phyloP scores from a whole-genome alignment of 1,139 yeast genomes.

The Candida tropicalis region DNA sequence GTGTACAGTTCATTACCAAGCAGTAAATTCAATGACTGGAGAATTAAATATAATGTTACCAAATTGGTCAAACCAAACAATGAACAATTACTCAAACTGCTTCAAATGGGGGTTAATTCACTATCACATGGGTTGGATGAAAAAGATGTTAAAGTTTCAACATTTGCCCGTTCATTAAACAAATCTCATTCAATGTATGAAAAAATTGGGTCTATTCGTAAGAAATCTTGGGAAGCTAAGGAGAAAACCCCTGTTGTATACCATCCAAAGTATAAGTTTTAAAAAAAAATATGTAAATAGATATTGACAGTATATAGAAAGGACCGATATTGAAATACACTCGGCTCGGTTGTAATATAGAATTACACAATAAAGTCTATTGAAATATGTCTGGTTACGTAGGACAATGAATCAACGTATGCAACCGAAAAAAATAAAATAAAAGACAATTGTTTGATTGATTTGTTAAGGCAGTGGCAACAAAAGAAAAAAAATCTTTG shows the following conservation, averaged over 20 bases:
- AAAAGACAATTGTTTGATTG: too few species aligned
- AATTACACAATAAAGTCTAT: too few species aligned
- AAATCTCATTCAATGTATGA: constrained; percentile 9
- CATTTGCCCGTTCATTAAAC: neutral
- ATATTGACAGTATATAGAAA: too few species aligned
- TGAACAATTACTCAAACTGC: constrained; percentile 3
- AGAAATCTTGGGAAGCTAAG: constrained; percentile 9
- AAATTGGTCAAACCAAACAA: neutral
- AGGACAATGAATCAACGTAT: too few species aligned
- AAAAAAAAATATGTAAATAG: too few species aligned
- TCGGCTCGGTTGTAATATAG: too few species aligned
- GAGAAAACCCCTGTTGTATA: constrained; percentile 11
- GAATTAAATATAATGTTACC: constrained; percentile 10
- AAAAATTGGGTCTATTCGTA: constrained; percentile 11
- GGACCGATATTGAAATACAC: too few species aligned
- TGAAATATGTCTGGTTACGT: too few species aligned
- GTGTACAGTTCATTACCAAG: constrained; percentile 6
- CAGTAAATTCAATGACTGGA: constrained; percentile 7
- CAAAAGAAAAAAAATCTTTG: too few species aligned
- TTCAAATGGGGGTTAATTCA: constrained; percentile 8
- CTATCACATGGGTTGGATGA: too few species aligned
- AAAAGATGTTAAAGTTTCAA: neutral
- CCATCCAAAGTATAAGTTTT: constrained; percentile 13
- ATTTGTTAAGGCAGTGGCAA: too few species aligned
- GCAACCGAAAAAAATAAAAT: too few species aligned